Evolutionary conservation across 495 filamentous ascomycete species (phyloP), one percentile per base, ranked within the genome.

Genomic region (Haplographium delicatum): DNA sequence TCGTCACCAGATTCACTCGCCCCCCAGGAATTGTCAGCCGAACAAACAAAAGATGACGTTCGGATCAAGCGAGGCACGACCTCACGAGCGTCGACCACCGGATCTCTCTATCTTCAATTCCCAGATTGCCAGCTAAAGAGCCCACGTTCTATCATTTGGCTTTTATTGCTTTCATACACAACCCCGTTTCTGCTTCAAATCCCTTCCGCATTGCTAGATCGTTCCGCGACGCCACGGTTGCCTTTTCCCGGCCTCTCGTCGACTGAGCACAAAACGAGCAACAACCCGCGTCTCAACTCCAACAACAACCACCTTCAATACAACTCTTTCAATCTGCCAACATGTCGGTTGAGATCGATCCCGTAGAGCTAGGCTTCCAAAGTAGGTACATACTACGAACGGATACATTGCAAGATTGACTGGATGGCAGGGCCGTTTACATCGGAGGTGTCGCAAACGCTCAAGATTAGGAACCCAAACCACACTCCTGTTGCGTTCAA

Each of bases 281-380:
- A 4, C 20, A 2, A 25, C 20, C 39, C 39, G 13, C 19, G 3
- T 23, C 26, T 22, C 7, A 46, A 33, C 10, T 13, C 15, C 33
- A 39, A 18, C 39, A 22, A n/a, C 40, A 23, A 8, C 11, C n/a
- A 37, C 6, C 25, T n/a, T 25, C 5, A 15, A 40, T 20, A 4
- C 20, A 43, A 11, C 15, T 4, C 22, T 5, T 31, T 1, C 31
- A 34, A n/a, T 26, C 11, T 13, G 19, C 44, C 73, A 76, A 47
- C 66, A 98, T 98, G 93, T 95, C 91, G 53, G 81, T 98, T 66
- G 85, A 95, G 61, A 85, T 97, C 63, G 84, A 93, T 55, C 94
- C 93, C 31, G 67, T 76, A 51, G 93, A 98, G 79, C 82, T 98
- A 54, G 83, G 84, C 72, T 98, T 98, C 74, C 84, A 84, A 64